Percentiles rank a stretch among this genome's conserved stretches.
phyloP scores from a whole-genome alignment of 495 filamentous ascomycete species.

The Podospora comata region DNA sequence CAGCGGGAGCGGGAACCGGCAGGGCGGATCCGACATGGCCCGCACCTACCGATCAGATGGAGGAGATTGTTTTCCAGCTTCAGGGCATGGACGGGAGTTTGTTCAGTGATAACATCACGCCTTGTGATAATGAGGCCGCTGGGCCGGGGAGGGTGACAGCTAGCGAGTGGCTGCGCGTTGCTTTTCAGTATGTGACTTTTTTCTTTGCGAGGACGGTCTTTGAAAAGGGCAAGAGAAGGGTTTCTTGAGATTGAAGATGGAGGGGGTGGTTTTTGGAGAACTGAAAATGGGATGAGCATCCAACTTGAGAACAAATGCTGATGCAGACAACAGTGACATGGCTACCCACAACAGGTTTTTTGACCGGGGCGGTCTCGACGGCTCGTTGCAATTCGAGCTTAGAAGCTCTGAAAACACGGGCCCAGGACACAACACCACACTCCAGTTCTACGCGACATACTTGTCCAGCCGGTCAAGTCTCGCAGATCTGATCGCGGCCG shows the following conservation, averaged over 20 bases:
- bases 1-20: conserved; percentile 29
- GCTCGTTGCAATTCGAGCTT: conserved; percentile 58
- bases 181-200: conserved; percentile 47
- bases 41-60: conserved; percentile 56
- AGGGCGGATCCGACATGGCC: conserved; percentile 58
- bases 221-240: neutral
- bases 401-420: conserved; percentile 57
- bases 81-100: conserved; percentile 50
- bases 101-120: conserved; percentile 55
- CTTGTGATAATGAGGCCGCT: conserved; percentile 54
- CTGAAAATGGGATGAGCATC: neutral
- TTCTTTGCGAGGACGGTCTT: neutral
- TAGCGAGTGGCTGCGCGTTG: conserved; percentile 60
- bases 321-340: conserved; percentile 45
- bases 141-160: conserved; percentile 55
- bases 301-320: neutral
- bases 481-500: conserved; percentile 59
- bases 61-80: conserved; percentile 60
- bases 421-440: conserved; percentile 54
- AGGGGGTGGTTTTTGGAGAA: no score
- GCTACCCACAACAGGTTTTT: conserved; percentile 50
- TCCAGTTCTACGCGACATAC: conserved; percentile 54
- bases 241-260: neutral
- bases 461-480: conserved; percentile 48
- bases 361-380: conserved; percentile 56